Conservation (phyloP, 352 stramenopile species). For the Pseudoperonospora humuli region DNA sequence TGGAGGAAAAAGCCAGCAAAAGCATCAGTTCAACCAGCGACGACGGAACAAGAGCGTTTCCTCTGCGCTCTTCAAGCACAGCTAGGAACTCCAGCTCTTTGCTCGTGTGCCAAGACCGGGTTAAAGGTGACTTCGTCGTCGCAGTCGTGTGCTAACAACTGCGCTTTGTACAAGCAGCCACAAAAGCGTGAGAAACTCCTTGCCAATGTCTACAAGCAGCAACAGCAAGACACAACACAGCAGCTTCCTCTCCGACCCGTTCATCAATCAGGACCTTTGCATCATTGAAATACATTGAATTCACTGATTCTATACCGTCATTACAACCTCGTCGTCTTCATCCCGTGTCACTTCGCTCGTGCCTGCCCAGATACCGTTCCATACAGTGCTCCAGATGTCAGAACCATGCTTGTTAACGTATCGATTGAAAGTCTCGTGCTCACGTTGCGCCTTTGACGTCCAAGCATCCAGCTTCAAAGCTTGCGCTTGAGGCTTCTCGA, state of each 20-base stretch:
- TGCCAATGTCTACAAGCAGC: constrained; percentile 54
- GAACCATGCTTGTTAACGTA: constrained; percentile 23
- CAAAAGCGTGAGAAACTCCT: constrained; percentile 45
- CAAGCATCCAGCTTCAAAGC: constrained; percentile 32
- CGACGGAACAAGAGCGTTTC: too few species aligned
- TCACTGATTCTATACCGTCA: constrained; percentile 56
- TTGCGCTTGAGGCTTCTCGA: constrained; percentile 13
- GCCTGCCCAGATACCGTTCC: constrained; percentile 43
- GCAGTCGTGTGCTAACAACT: too few species aligned
- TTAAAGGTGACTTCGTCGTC: too few species aligned
- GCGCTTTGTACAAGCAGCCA: too few species aligned
- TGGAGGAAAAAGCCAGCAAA: too few species aligned
- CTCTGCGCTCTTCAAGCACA: too few species aligned
- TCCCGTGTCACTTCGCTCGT: constrained; percentile 26
- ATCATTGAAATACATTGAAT: constrained; percentile 13
- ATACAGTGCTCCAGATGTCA: constrained; percentile 46
- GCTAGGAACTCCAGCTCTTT: too few species aligned
- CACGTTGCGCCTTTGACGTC: constrained; percentile 31
- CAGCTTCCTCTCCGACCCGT: constrained; percentile 7
- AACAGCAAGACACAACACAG: constrained; percentile 18
- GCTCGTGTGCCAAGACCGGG: too few species aligned
- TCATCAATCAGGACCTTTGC: neutral
- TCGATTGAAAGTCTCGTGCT: constrained; percentile 25
- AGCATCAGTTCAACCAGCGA: too few species aligned
- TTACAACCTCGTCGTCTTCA: constrained; percentile 67